Percentiles rank a stretch among this genome's conserved stretches.
Evolutionary conservation across 2,329 filamentous ascomycete genomes (phyloP).

Genomic region (Xylariaceae sp.): DNA sequence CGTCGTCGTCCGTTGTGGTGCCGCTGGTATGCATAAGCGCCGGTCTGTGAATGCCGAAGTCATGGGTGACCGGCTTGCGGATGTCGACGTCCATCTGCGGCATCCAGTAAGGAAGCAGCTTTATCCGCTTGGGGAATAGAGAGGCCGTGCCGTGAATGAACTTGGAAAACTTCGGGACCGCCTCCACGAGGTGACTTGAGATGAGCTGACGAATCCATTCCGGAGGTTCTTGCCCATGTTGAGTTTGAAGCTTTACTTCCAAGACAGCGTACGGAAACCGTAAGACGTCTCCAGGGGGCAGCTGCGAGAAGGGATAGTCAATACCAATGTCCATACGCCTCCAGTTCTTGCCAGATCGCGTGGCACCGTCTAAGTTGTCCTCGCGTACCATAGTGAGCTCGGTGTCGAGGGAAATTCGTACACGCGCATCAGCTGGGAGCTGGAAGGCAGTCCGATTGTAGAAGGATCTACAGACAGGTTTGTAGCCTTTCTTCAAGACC

Average conservation of each 20-base stretch:
- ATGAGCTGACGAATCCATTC: slow-evolving; percentile 96
- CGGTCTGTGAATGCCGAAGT: slow-evolving; percentile 87
- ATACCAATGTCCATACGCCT: slow-evolving; percentile 96
- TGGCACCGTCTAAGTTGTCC: slow-evolving; percentile 84
- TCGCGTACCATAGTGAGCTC: slow-evolving; percentile 94
- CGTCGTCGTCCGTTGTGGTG: slow-evolving; percentile 76
- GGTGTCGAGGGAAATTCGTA: slow-evolving; percentile 95
- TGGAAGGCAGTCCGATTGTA: slow-evolving; percentile 99
- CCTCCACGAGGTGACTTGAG: slow-evolving; percentile 91
- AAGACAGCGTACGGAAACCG: slow-evolving; percentile 95
- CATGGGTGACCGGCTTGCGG: slow-evolving; percentile 83
- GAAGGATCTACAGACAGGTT: slow-evolving; percentile 91
- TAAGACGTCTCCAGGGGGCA: slow-evolving; percentile 82
- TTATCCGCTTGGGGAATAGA: slow-evolving; percentile 83
- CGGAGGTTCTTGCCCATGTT: slow-evolving; percentile 90
- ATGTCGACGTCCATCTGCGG: slow-evolving; percentile 99
- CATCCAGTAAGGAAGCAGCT: slow-evolving; percentile 94
- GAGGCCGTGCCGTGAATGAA: slow-evolving; percentile 95
- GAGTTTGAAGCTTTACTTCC: slow-evolving; percentile 97
- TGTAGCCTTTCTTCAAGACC: slow-evolving; percentile 81
- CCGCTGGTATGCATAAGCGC: slow-evolving; percentile 73
- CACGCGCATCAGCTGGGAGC: slow-evolving; percentile 90
- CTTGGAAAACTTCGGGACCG: slow-evolving; percentile 99
- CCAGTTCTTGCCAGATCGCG: slow-evolving; percentile 86
- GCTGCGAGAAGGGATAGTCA: slow-evolving; percentile 89